Evolutionary conservation across 1,284 basidiomycete species (phyloP).

Genomic region (Melampsora larici-populina): DNA sequence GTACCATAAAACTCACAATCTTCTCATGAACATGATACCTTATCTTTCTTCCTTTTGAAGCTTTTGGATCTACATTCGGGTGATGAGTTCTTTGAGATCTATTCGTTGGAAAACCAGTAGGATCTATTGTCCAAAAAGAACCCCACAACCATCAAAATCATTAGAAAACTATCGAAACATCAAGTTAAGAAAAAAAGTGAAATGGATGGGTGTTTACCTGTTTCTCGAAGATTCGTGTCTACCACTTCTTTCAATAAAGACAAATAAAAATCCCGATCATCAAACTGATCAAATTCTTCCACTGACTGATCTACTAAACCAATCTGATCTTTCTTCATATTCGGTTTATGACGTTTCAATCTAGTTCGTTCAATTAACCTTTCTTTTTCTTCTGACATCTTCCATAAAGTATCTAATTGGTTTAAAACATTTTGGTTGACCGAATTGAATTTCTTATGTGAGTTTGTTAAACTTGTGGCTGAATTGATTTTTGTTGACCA

Average conservation of each 20-base stretch:
- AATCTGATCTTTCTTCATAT: constrained; percentile 45
- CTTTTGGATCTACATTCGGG: constrained; percentile 79
- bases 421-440: constrained; percentile 65
- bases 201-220: constrained; percentile 47
- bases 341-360: constrained; percentile 56
- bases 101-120: constrained; percentile 48
- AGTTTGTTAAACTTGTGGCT: constrained; percentile 63
- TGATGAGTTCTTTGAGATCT: constrained; percentile 62
- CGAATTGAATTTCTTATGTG: constrained; percentile 61
- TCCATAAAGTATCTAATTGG: constrained; percentile 68
- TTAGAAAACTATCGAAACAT: too few relatives aligned
- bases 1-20: constrained; percentile 88
- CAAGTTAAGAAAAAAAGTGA: too few relatives aligned
- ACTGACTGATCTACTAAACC: constrained; percentile 45
- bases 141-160: too few relatives aligned
- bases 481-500: constrained; percentile 92
- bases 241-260: constrained; percentile 82
- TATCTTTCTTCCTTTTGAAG: constrained; percentile 84
- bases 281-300: constrained; percentile 61
- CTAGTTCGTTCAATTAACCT: constrained; percentile 48
- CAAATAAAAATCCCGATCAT: constrained; percentile 88
- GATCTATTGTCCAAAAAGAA: too few relatives aligned
- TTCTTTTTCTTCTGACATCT: constrained; percentile 53
- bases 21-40: constrained; percentile 89
- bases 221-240: constrained; percentile 57